Evolutionary conservation across 495 filamentous ascomycete species (phyloP).

Genomic region (Podospora didyma): DNA sequence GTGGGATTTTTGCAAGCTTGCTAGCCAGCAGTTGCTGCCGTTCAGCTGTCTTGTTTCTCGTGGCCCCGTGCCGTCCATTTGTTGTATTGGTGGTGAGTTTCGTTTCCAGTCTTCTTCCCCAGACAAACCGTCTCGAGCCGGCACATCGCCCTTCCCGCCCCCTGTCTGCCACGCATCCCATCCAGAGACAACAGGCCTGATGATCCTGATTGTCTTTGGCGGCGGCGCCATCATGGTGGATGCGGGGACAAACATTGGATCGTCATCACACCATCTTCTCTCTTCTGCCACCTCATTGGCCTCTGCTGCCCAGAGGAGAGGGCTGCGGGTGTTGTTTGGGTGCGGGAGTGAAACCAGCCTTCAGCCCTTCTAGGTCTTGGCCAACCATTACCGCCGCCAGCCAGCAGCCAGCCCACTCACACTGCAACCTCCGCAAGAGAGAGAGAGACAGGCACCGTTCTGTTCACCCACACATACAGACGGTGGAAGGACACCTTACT

Average conservation of each 20-base stretch:
- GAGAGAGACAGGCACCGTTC: neutral
- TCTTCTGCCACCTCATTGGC: neutral
- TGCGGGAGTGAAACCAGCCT: slow-evolving; percentile 4
- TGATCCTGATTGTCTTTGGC: neutral
- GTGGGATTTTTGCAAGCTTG: neutral
- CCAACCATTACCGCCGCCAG: neutral
- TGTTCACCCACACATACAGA: neutral
- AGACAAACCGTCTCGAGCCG: slow-evolving; percentile 10
- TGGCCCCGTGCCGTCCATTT: slow-evolving; percentile 1
- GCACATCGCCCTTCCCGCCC: slow-evolving; percentile 2
- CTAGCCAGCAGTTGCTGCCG: slow-evolving; percentile 14
- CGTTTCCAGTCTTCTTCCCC: slow-evolving; percentile 11
- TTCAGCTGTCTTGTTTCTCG: slow-evolving; percentile 23
- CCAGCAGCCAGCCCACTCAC: neutral
- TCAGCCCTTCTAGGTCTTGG: neutral
- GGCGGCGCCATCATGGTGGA: neutral
- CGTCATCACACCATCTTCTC: neutral
- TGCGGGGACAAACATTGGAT: slow-evolving; percentile 17
- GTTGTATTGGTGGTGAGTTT: no score
- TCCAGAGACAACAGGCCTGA: neutral
- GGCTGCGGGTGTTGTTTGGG: neutral
- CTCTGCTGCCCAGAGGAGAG: neutral
- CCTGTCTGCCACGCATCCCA: neutral
- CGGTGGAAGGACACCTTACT: neutral
- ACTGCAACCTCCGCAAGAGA: neutral